phyloP scores from a whole-genome alignment of 2,329 filamentous ascomycete species.

The Zasmidium citrigriseum region DNA sequence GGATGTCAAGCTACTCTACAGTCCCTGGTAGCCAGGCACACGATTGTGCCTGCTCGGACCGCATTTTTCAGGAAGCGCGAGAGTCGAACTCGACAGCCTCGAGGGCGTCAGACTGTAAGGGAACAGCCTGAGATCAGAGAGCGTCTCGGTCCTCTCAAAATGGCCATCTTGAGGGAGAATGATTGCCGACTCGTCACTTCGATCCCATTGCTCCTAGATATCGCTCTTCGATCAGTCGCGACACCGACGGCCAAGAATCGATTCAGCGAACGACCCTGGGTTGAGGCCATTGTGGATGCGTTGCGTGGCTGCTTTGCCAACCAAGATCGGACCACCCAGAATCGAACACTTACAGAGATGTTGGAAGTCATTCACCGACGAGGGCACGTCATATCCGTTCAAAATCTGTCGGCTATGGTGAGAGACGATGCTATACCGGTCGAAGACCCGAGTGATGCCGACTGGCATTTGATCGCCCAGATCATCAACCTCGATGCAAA shows the following conservation, averaged over 20 bases:
- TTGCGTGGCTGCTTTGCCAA: slow-evolving; percentile 36
- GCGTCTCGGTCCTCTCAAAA: slow-evolving; percentile 10
- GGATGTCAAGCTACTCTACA: slow-evolving; percentile 16
- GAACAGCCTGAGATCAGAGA: slow-evolving; percentile 5
- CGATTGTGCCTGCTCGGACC: slow-evolving; percentile 42
- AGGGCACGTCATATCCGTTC: slow-evolving; percentile 18
- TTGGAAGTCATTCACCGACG: slow-evolving; percentile 22
- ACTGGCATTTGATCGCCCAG: slow-evolving; percentile 46
- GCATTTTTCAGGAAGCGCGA: slow-evolving; percentile 35
- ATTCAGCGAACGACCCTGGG: slow-evolving; percentile 45
- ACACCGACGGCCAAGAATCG: slow-evolving; percentile 43
- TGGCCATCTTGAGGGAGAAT: neutral
- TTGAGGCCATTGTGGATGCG: slow-evolving; percentile 42
- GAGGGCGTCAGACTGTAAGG: neutral
- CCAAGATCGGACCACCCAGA: slow-evolving; percentile 25
- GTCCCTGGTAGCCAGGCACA: slow-evolving; percentile 41
- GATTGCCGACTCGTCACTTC: slow-evolving; percentile 4
- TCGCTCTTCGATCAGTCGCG: slow-evolving; percentile 44
- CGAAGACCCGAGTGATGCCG: slow-evolving; percentile 13
- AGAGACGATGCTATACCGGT: slow-evolving; percentile 9
- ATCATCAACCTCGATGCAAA: slow-evolving; percentile 49
- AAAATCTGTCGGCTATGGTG: slow-evolving; percentile 19
- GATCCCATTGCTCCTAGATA: slow-evolving; percentile 38
- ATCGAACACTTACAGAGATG: slow-evolving; percentile 25
- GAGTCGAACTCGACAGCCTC: slow-evolving; percentile 8